Base-by-base conservation (phyloP, 1,139 yeast species). In the Lodderomyces pseudojiufengensis region DNA sequence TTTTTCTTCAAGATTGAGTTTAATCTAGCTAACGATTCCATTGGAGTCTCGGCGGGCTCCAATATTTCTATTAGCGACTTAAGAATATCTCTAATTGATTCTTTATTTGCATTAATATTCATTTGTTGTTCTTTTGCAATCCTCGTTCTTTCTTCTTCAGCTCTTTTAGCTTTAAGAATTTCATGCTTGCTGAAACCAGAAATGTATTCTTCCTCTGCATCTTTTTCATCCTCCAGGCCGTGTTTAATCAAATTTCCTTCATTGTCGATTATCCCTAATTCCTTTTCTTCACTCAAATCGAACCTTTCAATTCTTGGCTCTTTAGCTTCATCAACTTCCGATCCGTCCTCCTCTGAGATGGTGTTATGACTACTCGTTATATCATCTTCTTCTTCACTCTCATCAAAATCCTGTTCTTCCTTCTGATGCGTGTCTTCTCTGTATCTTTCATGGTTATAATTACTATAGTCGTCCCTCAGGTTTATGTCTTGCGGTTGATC, bases 11-110 rank as follows among this genome's bases (percentile, higher is more conserved):
- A 50, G 20, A 9, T 39, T 50, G 52, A 1, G 6, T 63, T 62
- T 29, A 74, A 50, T 35, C 81, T 52, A 11, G 72, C 73, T 24
- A 80, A 55, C 0, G 83, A 78, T 47, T 83, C 90, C 52, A 80
- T 45, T 2, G 85, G 74, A 0, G 82, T 70, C 51, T 84, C 92
- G 3, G 77, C 82, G 0, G 82, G 76, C 27, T 78, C 74, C 28
- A 84, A 55, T 2, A 55, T 22, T 0, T 45, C 56, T 3, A 81
- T 68, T 12, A 83, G 47, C 1, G 47, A 45, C 9, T 38, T 42
- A 11, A 80, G 42, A 3, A 71, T 38, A 3, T 50, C 51, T 5
- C 55, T 63, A 0, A 48, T 44, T 1, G 55, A 40, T 9, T 33
- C 35, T 25, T 35, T 30, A 27, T 40, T 26, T 31, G 31, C 27